phyloP scores from a whole-genome alignment of 83 land plant species.

The Thuja plicata region DNA sequence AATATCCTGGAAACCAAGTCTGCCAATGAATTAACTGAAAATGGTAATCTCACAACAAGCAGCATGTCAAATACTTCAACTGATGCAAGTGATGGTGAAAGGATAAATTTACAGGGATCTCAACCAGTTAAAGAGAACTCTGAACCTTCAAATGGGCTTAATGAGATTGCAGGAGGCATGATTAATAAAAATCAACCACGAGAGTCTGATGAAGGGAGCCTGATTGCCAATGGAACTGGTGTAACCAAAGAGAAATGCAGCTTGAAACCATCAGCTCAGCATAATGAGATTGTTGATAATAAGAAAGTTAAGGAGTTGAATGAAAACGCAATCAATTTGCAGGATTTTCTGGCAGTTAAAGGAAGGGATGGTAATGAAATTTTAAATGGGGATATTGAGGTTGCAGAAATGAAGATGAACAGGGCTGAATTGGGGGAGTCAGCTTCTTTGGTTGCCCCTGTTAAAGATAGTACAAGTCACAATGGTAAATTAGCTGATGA shows the following conservation, averaged over 20 bases:
- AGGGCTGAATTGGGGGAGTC: neutral
- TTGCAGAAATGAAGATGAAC: constrained; percentile 1
- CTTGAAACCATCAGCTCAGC: neutral
- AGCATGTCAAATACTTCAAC: neutral
- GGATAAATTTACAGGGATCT: neutral
- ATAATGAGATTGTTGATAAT: neutral
- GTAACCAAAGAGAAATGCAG: neutral
- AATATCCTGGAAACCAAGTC: neutral
- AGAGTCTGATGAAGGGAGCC: neutral
- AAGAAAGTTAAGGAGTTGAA: neutral
- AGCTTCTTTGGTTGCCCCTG: constrained; percentile 1
- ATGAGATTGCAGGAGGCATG: neutral
- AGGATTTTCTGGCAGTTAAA: neutral
- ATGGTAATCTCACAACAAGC: constrained; percentile 8
- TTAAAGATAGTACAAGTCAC: constrained; percentile 1
- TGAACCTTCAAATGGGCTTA: neutral
- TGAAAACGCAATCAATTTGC: neutral
- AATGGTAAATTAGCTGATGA: neutral
- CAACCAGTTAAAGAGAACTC: neutral
- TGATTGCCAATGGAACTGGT: neutral
- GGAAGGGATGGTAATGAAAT: neutral
- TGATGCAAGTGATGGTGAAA: neutral
- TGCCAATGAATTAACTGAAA: neutral
- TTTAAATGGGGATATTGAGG: neutral
- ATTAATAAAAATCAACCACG: neutral